Evolutionary conservation across 2,329 filamentous ascomycete species (phyloP), one percentile per base, ranked within the genome.

Genomic region (Penicillium crustosum): DNA sequence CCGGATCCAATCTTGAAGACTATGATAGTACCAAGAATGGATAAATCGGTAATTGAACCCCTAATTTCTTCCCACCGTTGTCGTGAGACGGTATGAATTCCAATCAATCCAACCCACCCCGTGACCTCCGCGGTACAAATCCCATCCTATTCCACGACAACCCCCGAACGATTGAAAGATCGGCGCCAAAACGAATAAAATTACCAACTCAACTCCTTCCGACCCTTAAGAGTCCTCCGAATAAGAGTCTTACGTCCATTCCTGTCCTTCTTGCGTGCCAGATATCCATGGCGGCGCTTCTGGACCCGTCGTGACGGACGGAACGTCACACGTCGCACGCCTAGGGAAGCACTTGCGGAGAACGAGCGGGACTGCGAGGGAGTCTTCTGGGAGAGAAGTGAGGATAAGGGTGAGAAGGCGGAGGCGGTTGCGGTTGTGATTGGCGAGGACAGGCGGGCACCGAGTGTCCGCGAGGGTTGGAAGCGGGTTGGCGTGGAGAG

Each of bases 231-330:
- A 66, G 77, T 74, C 70, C 85, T 77, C 68, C 83, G 77, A 72
- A 78, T 79, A 62, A 88, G 63, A 49, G 81, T 75, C 70, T 79
- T 79, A 66, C 81, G 74, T 25, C 85, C 85, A 51, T 78, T 82
- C 67, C 80, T 78, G 23, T 78, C 78, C 67, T 77, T 76, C 60
- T 85, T 62, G 65, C 85, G 72, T 10, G 80, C 75, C 59, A 87
- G 68, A 66, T 86, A 87, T 2, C 85, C 85, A 73, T 85, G 82
- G 65, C 85, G 78, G 61, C 85, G 77, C 75, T 87, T 88, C 69
- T 86, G 78, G 42, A 86, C 82, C 44, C 80, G 68, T 61, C 86
- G 82, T 50, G 81, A 85, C 10, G 84, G 84, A 55, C 83, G 82
- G 67, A 79, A 87, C 42, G 85, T 87, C 57, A 81, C 74, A 61